These are phyloP conservation scores for Omphalotus olearius DNA, from an alignment of 1,284 basidiomycete genomes.

Conservation along the genomic window DNA sequence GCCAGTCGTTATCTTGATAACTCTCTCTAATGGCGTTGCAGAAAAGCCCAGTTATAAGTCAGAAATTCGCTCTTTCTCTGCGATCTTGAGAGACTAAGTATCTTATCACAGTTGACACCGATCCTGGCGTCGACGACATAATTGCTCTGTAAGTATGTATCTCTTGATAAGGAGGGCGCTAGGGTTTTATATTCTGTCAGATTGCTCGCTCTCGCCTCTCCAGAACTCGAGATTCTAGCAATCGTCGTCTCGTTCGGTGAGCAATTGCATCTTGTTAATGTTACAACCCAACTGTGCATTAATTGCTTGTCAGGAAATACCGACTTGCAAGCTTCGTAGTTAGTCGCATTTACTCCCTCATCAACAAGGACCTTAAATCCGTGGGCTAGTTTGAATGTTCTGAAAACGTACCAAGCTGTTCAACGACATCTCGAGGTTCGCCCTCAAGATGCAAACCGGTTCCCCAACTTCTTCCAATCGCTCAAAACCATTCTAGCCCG, in stretches of 20 bases:
- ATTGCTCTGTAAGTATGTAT: slow-evolving; percentile 60
- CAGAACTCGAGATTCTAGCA: slow-evolving; percentile 75
- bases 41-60: slow-evolving; percentile 4
- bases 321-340: slow-evolving; percentile 60
- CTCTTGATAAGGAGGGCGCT: slow-evolving; percentile 9
- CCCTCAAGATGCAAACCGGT: slow-evolving; percentile 54
- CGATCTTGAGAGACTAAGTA: too few relatives aligned
- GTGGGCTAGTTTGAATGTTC: slow-evolving; percentile 59
- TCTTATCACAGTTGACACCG: slow-evolving; percentile 59
- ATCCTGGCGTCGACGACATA: slow-evolving; percentile 91
- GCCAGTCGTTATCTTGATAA: too few relatives aligned
- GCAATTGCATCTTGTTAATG: slow-evolving; percentile 17
- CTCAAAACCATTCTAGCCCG: slow-evolving; percentile 60
- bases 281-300: not conserved
- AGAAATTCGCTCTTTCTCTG: not conserved
- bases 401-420: slow-evolving; percentile 76
- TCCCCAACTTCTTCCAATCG: slow-evolving; percentile 49
- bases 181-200: slow-evolving; percentile 29
- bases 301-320: slow-evolving; percentile 55
- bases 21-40: not conserved
- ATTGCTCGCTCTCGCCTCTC: slow-evolving; percentile 68
- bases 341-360: slow-evolving; percentile 18
- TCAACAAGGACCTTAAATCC: slow-evolving; percentile 5
- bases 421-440: slow-evolving; percentile 57
- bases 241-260: slow-evolving; percentile 77